Conservation (phyloP, 2,329 filamentous ascomycete species). For the Scolecobasidium constrictum region DNA sequence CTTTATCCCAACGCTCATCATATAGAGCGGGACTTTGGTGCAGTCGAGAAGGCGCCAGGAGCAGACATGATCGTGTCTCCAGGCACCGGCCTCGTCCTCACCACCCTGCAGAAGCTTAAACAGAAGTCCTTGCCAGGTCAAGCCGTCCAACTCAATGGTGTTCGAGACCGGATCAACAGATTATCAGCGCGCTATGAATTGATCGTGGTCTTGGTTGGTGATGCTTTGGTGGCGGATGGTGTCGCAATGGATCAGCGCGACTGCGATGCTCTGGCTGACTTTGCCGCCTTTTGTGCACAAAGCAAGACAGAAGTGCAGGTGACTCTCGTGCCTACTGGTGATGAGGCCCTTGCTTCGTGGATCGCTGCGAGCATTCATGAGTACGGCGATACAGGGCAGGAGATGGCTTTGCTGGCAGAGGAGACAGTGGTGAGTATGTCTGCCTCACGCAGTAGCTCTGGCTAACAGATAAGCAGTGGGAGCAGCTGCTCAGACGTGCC, state of each 20-base stretch:
- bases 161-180: conserved; percentile 45
- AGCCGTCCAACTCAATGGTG: conserved; percentile 26
- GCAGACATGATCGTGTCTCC: conserved; percentile 67
- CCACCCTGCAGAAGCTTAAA: conserved; percentile 59
- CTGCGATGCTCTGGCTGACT: conserved; percentile 33
- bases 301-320: conserved; percentile 28
- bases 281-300: conserved; percentile 37
- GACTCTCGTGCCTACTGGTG: conserved; percentile 31
- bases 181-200: conserved; percentile 53
- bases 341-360: conserved; percentile 24
- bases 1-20: conserved; percentile 40
- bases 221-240: conserved; percentile 14
- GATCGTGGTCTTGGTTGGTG: conserved; percentile 57
- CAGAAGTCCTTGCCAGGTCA: conserved; percentile 61
- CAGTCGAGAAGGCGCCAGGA: conserved; percentile 29
- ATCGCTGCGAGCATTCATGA: conserved; percentile 20
- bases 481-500: conserved; percentile 52
- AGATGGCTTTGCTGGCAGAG: conserved; percentile 34
- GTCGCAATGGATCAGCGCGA: conserved; percentile 27
- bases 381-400: conserved; percentile 20
- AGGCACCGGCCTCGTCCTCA: conserved; percentile 55
- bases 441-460: neutral
- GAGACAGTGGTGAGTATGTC: conserved; percentile 39
- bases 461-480: conserved; percentile 36
- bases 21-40: conserved; percentile 49